These are phyloP conservation scores for Arthroderma uncinatum DNA, from an alignment of 2,329 filamentous ascomycete species.

Conservation along the genomic window DNA sequence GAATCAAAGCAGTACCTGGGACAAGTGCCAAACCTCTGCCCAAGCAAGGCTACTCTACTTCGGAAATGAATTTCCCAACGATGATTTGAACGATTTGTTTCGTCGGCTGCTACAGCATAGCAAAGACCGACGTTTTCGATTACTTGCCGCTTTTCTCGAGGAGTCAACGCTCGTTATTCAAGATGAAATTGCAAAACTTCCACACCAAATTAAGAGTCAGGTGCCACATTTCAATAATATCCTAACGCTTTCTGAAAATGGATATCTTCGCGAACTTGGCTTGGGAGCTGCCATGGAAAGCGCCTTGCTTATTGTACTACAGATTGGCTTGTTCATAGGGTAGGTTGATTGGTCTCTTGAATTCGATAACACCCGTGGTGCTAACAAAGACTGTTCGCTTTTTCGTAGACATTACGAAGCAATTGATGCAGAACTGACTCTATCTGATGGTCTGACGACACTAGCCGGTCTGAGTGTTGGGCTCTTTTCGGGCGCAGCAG, in stretches of 20 bases:
- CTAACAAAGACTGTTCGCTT: not conserved
- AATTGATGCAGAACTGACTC: not conserved
- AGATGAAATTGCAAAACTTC: constrained; percentile 25
- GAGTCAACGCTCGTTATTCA: constrained; percentile 33
- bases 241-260: constrained; percentile 12
- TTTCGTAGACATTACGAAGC: not conserved
- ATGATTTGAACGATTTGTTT: constrained; percentile 33
- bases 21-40: too few species aligned
- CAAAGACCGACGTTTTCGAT: constrained; percentile 28
- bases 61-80: constrained; percentile 40
- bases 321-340: constrained; percentile 38
- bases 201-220: not conserved
- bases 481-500: constrained; percentile 34
- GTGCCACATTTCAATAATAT: constrained; percentile 20
- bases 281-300: constrained; percentile 39
- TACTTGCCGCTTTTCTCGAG: constrained; percentile 34
- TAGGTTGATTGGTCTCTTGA: constrained; percentile 19
- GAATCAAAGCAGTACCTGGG: too few species aligned
- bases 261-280: constrained; percentile 30
- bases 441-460: constrained; percentile 13
- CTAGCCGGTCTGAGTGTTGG: constrained; percentile 39
- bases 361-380: not conserved
- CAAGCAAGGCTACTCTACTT: constrained; percentile 31
- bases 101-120: constrained; percentile 32
- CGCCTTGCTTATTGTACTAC: constrained; percentile 31